These are phyloP conservation scores for Cytospora mali DNA, from an alignment of 2,329 filamentous ascomycete species.

Conservation along the genomic window DNA sequence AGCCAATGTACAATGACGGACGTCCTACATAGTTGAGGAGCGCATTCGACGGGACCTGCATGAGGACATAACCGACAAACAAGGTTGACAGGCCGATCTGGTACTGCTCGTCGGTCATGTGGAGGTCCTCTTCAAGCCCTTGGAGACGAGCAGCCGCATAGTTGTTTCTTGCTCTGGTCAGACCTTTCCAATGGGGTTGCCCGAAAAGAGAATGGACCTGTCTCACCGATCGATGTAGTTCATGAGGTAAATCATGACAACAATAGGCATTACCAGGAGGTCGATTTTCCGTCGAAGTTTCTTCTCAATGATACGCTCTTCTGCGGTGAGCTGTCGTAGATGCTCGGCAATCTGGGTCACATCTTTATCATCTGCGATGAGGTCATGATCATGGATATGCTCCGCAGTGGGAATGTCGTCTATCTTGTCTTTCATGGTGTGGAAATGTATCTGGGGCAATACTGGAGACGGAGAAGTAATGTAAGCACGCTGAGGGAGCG, in stretches of 20 bases:
- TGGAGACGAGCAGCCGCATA: constrained; percentile 51
- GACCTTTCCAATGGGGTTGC: constrained; percentile 8
- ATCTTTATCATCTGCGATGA: constrained; percentile 17
- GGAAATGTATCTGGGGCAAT: no score
- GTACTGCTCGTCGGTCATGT: constrained; percentile 39
- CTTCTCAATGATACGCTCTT: constrained; percentile 49
- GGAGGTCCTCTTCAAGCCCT: constrained; percentile 44
- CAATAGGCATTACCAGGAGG: constrained; percentile 63
- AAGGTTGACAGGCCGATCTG: constrained; percentile 37
- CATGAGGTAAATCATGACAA: constrained; percentile 71
- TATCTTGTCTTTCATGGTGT: constrained; percentile 17
- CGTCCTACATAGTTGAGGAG: constrained; percentile 37
- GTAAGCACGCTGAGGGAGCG: no score
- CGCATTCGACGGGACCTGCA: constrained; percentile 34
- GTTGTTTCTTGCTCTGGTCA: constrained; percentile 29
- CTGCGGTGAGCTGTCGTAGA: constrained; percentile 23
- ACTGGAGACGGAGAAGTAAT: not conserved
- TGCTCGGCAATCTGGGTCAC: constrained; percentile 8
- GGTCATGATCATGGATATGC: constrained; percentile 20
- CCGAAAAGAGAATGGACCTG: not conserved
- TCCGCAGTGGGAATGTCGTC: constrained; percentile 16
- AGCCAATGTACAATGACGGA: constrained; percentile 39
- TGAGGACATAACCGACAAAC: constrained; percentile 36
- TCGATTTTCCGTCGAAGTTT: constrained; percentile 67
- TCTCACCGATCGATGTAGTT: constrained; percentile 60